Percentiles rank a stretch among this genome's conserved stretches.
Conservation (phyloP, 768 basidiomycete species). For the Boletus huronensis region DNA sequence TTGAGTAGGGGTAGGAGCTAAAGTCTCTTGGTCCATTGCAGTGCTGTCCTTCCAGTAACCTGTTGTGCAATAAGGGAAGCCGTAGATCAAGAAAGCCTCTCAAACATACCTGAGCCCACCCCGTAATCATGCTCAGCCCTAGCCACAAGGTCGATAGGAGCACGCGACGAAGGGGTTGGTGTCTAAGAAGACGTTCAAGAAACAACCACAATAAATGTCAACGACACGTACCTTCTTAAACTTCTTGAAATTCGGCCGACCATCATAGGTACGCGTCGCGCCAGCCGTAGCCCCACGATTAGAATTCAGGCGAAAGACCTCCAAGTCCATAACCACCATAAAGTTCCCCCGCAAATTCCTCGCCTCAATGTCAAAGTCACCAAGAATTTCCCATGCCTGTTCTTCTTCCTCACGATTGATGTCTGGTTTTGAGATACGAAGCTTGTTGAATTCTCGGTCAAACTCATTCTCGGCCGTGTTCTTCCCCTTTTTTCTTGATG, state of each 20-base stretch:
- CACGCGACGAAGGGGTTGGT: conserved; percentile 20
- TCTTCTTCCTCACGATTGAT: conserved; percentile 45
- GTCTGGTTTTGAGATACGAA: conserved; percentile 67
- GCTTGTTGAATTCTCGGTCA: conserved; percentile 76
- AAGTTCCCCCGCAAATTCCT: conserved; percentile 66
- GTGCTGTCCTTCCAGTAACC: conserved; percentile 55
- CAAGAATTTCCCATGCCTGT: conserved; percentile 56
- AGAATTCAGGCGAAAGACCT: conserved; percentile 40
- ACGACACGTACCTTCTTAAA: conserved; percentile 60
- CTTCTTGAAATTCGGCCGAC: conserved; percentile 69
- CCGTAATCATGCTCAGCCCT: conserved; percentile 53
- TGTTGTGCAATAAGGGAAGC: conserved; percentile 21
- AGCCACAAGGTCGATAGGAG: conserved; percentile 50
- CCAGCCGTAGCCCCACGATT: conserved; percentile 15
- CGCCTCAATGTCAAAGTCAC: conserved; percentile 59
- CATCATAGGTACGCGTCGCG: conserved; percentile 39
- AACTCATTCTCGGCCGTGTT: conserved; percentile 60
- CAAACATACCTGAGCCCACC: conserved; percentile 44
- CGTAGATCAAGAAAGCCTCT: not conserved
- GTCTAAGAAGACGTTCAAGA: conserved; percentile 23
- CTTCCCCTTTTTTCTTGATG: conserved; percentile 66
- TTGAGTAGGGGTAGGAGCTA: conserved; percentile 23
- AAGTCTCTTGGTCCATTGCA: conserved; percentile 13
- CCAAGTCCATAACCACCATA: conserved; percentile 72
- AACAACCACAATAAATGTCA: conserved; percentile 6